These are phyloP conservation scores for Lachnellula cervina DNA, from an alignment of 2,329 filamentous ascomycete genomes.

Conservation along the genomic window DNA sequence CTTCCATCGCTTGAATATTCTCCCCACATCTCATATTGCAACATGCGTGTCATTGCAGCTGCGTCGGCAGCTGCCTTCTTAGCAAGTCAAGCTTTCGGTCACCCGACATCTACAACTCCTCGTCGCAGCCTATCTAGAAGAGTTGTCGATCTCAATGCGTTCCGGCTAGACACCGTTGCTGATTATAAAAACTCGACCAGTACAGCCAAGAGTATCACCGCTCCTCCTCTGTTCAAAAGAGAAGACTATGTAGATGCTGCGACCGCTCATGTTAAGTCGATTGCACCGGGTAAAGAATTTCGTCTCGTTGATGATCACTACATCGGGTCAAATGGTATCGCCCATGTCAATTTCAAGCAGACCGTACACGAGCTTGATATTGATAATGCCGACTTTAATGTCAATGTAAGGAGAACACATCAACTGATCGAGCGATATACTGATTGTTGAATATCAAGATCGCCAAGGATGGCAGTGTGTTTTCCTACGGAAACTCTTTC, in stretches of 20 bases:
- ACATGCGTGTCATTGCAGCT: slow-evolving; percentile 5
- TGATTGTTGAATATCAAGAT: slow-evolving; percentile 38
- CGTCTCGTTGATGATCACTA: slow-evolving; percentile 50
- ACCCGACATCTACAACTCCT: slow-evolving; percentile 1
- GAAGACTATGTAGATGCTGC: slow-evolving; percentile 40
- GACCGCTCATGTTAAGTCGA: slow-evolving; percentile 39
- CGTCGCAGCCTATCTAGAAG: slow-evolving; percentile 33
- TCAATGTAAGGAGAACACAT: slow-evolving; percentile 13
- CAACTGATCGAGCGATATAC: neutral
- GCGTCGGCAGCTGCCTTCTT: slow-evolving; percentile 1
- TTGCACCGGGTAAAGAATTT: slow-evolving; percentile 39
- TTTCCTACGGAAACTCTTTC: slow-evolving; percentile 52
- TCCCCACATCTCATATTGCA: neutral
- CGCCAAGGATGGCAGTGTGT: slow-evolving; percentile 47
- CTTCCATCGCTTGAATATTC: neutral
- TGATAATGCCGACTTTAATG: slow-evolving; percentile 43
- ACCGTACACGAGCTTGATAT: slow-evolving; percentile 53
- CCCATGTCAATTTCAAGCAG: slow-evolving; percentile 56
- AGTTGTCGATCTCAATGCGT: slow-evolving; percentile 13
- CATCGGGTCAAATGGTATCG: slow-evolving; percentile 49
- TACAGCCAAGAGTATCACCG: neutral
- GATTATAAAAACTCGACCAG: slow-evolving; percentile 10
- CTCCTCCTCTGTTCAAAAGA: slow-evolving; percentile 5
- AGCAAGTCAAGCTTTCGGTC: slow-evolving; percentile 3
- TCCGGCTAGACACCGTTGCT: slow-evolving; percentile 11